Evolutionary conservation across 148 eudicot species (phyloP), one percentile per base, ranked within the genome.

Genomic region (Cornus florida): DNA sequence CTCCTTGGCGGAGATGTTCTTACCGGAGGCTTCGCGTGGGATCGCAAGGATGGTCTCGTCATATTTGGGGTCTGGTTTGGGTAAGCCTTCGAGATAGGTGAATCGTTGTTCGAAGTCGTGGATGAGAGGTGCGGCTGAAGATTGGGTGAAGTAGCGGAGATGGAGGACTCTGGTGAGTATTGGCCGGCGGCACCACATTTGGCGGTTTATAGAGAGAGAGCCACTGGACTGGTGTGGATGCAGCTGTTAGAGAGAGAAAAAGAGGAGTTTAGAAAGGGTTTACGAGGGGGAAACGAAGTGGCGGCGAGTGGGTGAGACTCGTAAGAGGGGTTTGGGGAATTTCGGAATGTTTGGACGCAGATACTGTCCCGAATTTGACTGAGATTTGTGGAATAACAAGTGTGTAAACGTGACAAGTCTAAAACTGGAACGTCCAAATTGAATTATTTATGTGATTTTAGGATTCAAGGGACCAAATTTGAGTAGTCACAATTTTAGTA

Each of bases 31-130:
- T 46, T 79, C 72, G 46, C 99, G 89, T 2, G 93, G 97, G 2
- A 93, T 68, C 6, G 97, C 97, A 32, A n/a, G 76, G 28, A 95
- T 89, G 16, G 82, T 89, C 79, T 93, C 99, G 16, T 86, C 91
- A 78, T 80, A 78, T 46, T 86, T 91, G 1, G 97, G 94, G 79
- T 89, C 89, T 19, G 99, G 97, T 33, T 73, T 86, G 2, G 99
- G 97, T 75, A 87, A 83, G 19, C 86, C 93, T 0, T 79, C 80
- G 3, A 90, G 87, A 88, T 94, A 92, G 0, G 92, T 83, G 32
- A 91, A 80, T 3, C 79, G 81, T 7, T 22, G 2, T 35, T 84
- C 82, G 8, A 81, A 81, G 69, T 87, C 91, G 35, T 53, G 60
- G 2, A 86, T 78, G 17, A 87, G 83, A 24, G 76, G 73, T 7